Base-by-base conservation (phyloP, 1,284 basidiomycete species). In the Cryptococcus wingfieldii region DNA sequence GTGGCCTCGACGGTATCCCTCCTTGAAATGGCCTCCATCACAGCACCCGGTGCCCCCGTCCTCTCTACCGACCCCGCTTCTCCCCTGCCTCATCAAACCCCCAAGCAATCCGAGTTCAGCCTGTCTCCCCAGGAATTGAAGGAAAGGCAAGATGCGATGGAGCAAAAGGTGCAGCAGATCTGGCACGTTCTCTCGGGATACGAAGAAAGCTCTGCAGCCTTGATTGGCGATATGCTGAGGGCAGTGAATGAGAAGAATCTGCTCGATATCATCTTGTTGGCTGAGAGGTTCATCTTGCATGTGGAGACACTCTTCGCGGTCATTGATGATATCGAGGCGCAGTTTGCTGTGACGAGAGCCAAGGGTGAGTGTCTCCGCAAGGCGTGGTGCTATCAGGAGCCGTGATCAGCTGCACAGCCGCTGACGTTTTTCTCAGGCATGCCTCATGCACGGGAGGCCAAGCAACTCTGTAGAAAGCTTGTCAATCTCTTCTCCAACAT, bases 181-280 rank as follows among this genome's bases (percentile, higher is more conserved):
- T 99, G 95, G 95, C 97, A 94, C 82, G 93, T 98, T 34, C 82
- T 99, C 34, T 97, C 93, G 18, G 91, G 94, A 2, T 99, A 98
- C 67, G 95, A 99, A 75, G 95, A 99, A 79, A 95, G 91, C 38
- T 94, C 90, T 65, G 95, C 95, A n/a, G 94, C 95, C 5, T 96
- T 96, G 78, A 99, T 99, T 66, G 95, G 92, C 25, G 95, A 98
- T 73, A 99, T 99, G 95, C 81, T 98, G 56, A 82, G 90, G 58
- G 91, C 96, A 70, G 96, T 99, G 77, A 96, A 92, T 81, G 94
- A 89, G 68, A 90, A 92, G 14, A 87, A 93, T 68, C 95, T 98
- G 74, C 82, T 97, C 53, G 94, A 98, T 68, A 95, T 95, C 54
- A 94, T 99, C 67, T 83, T 91, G 61, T 93, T 98, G 88, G 95